Evolutionary conservation across 768 basidiomycete genomes (phyloP).

Genomic region (Termitomyces sp.): DNA sequence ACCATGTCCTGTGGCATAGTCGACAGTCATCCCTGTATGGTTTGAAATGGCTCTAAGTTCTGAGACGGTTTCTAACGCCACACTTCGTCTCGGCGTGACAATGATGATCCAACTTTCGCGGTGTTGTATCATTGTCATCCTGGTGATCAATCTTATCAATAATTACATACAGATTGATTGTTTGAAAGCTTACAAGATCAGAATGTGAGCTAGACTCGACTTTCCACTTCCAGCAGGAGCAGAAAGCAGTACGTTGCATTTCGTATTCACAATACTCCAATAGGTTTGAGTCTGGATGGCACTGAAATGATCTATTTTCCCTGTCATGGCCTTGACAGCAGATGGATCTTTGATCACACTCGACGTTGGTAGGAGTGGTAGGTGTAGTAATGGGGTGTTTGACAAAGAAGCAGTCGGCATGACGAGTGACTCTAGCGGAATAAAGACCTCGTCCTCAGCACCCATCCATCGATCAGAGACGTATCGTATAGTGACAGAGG

Average conservation of each 20-base stretch:
- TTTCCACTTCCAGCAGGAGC: conserved; percentile 83
- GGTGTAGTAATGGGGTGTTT: conserved; percentile 59
- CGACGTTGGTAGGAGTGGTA: conserved; percentile 67
- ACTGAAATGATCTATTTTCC: conserved; percentile 57
- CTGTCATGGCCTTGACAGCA: conserved; percentile 40
- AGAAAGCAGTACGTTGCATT: conserved; percentile 63
- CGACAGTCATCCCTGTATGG: conserved; percentile 32
- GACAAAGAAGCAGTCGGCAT: conserved; percentile 65
- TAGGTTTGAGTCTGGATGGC: conserved; percentile 86
- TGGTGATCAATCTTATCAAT: conserved; percentile 21
- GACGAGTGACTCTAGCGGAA: conserved; percentile 60
- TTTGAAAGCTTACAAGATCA: conserved; percentile 56
- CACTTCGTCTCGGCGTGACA: conserved; percentile 52
- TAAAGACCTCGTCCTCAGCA: conserved; percentile 66
- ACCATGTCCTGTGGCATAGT: conserved; percentile 26
- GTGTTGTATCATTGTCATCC: conserved; percentile 46
- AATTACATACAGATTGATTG: neutral
- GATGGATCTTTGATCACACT: conserved; percentile 36
- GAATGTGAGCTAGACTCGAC: conserved; percentile 61
- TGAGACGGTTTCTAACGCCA: conserved; percentile 49
- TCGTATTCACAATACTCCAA: conserved; percentile 73
- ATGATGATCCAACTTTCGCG: conserved; percentile 54
- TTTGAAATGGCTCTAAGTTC: conserved; percentile 40
- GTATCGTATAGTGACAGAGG: conserved; percentile 67
- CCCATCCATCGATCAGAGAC: conserved; percentile 93